Evolutionary conservation across 306 rosid genomes (phyloP), one percentile per base, ranked within the genome.

Genomic region (Glycyrrhiza uralensis): DNA sequence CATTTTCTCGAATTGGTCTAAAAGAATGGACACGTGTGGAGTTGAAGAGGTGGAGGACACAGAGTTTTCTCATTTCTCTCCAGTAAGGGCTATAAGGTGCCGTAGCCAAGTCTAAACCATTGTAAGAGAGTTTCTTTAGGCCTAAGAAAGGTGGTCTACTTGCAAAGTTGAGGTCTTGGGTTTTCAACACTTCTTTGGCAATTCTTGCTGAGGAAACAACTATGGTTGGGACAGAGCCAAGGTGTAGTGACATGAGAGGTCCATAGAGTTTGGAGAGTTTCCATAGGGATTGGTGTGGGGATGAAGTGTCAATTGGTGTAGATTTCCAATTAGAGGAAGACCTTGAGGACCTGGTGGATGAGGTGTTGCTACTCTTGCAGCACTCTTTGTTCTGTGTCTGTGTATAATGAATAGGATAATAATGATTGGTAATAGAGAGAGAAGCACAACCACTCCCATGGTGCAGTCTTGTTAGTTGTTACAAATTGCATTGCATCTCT

Each of bases 271-370:
- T 79, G 42, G 92, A 69, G 19, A 71, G 96, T n/a, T 64, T 10
- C 12, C 70, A 66, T 49, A 84, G 49, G 30, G 59, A 75, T 6
- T 18, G 51, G 41, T 86, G 78, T n/a, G 49, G 56, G 5, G 85
- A 32, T 52, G 75, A 69, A 14, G 6, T 12, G 11, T 76, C 62
- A 57, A 88, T 1, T 66, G 90, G 82, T 84, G 91, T 0, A 89
- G 62, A 65, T 89, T 85, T 1, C 91, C 91, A 0, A 86, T 76
- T n/a, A 86, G 20, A 6, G 95, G 95, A 74, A 89, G 87, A 7
- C 63, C 63, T 3, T 52, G 69, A 49, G 95, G 95, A 22, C 84
- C 74, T 0, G 92, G 92, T 29, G 91, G 84, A 28, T 22, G 58
- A 14, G 4, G 7, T 5, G 61, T 4, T 11, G 57, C 0, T 59